These are phyloP conservation scores for Arbutus unedo DNA, from an alignment of 148 eudicot species.

Conservation along the genomic window DNA sequence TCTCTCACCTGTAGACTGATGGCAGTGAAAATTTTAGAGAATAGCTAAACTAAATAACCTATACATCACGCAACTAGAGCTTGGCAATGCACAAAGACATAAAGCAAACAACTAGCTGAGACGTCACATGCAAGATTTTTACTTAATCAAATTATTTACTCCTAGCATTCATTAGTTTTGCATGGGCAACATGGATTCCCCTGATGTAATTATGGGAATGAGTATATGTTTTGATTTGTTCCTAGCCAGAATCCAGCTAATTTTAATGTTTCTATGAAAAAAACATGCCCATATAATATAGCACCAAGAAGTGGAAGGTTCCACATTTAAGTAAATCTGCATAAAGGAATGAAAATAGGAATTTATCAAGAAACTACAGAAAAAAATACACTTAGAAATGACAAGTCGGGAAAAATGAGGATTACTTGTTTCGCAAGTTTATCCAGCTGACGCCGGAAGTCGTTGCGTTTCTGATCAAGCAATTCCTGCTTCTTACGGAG, in stretches of 20 bases:
- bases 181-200: neutral
- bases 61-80: neutral
- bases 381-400: neutral
- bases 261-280: neutral
- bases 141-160: neutral
- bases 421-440: conserved; percentile 76
- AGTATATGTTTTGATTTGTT: neutral
- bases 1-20: conserved; percentile 67
- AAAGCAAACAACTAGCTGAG: neutral
- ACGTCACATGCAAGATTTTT: neutral
- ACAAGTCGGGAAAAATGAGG: conserved; percentile 8
- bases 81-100: neutral
- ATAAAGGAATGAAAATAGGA: neutral
- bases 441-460: conserved; percentile 62
- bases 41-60: neutral
- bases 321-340: neutral
- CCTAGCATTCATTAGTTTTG: neutral
- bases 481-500: conserved; percentile 91
- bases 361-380: neutral
- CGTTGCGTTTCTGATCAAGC: conserved; percentile 75
- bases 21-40: conserved; percentile 16
- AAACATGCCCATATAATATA: conserved; percentile 8
- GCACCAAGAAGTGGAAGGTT: neutral
- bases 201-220: neutral
- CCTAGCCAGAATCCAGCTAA: neutral